Base-by-base conservation (phyloP, 257 asterid species). In the Solanum rostratum region DNA sequence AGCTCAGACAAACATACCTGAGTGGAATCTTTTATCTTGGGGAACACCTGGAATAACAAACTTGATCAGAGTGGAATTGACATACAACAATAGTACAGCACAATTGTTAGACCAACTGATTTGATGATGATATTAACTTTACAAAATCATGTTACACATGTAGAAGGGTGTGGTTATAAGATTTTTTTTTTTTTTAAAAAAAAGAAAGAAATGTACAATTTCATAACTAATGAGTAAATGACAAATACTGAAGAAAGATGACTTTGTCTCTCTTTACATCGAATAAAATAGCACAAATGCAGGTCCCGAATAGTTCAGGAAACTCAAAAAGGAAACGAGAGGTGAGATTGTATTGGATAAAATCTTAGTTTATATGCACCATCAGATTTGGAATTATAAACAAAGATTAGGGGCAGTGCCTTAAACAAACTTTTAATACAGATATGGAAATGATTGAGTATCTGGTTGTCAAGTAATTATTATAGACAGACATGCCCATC, bases 21-120 rank as follows among this genome's bases (percentile, higher is more conserved):
- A 33, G 91, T 88, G 70, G 98, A 95, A 83, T 95, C 97, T 86
- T 93, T 93, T 78, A 96, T 93, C 90, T 92, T 93, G 85, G 99
- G 98, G 86, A 92, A 96, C 39, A 93, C 93, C 98, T 95, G 96
- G 86, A 90, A 87, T n/a, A 90, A 19, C 80, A 84, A 68, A 82
- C 37, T 60, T 80, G 70, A 86, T 14, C 70, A 45, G 63, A 14
- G 45, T 83, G 80, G 39, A 83, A 79, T 45, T 68, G 62, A 30
- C 62, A 79, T 37, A 54, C 46, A 65, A 76, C 45, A 70, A 81
- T 59, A 84, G 18, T 66, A 74, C 24, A 74, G 11, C 59, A 24
- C 82, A 27, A 27, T 4, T 76, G 62, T 27, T 24, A 49, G 60
- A 46, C 45, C 62, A 76, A 49, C 82, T 15, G 43, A 49, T 27